Base-by-base conservation (phyloP, 768 basidiomycete genomes). In the Mrakia hoshinonis region DNA sequence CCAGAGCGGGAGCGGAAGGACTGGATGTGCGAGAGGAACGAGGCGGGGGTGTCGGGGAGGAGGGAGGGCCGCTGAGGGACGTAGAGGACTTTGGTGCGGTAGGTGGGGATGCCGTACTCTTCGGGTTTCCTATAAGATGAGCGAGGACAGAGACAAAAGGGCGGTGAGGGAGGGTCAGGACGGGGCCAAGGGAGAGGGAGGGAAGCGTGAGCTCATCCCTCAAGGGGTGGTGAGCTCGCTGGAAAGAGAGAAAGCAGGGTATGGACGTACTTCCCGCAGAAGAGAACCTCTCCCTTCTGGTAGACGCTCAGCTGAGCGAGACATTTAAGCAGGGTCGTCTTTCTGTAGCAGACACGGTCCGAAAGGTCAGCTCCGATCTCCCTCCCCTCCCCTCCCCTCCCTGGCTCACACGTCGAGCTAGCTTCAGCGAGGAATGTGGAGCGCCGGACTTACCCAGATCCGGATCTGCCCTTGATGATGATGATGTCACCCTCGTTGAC, bases 61-160 rank as follows among this genome's bases (percentile, higher is more conserved):
- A 94, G 82, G 1, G 91, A 89, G 0, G 92, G 88, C 49, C 92
- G 83, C 79, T 95, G 92, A 0, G 92, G 92, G 31, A 94, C 87
- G 78, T 95, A 95, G 71, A 87, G 84, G 3, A 95, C 86, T 68
- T 83, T 84, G 0, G 88, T 91, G 64, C 92, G 86, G 80, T 87
- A 95, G 22, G 78, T 77, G 3, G 92, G 90, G 29, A 92, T 85
- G 15, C 89, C 70, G 58, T 76, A 74, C 48, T 78, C 69, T 31
- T 60, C 36, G 43, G 77, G 72, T 48, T 69, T 76, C 60, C 77
- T 77, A 38, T 3, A 43, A 20, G 36, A 43, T 4, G 22, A 6
- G 38, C 20, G 51, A 10, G 26, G 26, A 39, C 10, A 13, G 55
- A 61, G 48, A 46, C 34, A 43, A 47, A 38, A 46, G 26, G 38